Conservation (phyloP, 2,329 filamentous ascomycete genomes). For the Sphaceloma murrayae region DNA sequence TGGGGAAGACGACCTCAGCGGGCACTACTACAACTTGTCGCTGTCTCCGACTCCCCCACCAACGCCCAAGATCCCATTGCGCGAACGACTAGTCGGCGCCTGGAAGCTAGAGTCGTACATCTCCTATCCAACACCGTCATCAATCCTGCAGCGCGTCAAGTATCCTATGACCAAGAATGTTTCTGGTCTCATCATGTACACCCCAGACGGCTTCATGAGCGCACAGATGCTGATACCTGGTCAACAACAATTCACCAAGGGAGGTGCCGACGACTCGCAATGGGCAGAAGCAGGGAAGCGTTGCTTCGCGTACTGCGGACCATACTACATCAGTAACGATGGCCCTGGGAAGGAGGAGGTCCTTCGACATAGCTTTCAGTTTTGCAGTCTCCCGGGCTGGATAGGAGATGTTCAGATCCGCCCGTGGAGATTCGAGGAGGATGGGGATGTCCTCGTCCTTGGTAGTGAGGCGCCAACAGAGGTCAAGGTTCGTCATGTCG, state of each 20-base stretch:
- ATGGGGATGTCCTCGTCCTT: constrained; percentile 31
- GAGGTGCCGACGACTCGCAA: constrained; percentile 30
- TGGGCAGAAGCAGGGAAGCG: constrained; percentile 33
- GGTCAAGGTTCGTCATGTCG: constrained; percentile 26
- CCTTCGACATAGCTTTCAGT: constrained; percentile 31
- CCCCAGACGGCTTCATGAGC: constrained; percentile 29
- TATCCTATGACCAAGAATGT: constrained; percentile 28
- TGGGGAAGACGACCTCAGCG: constrained; percentile 27
- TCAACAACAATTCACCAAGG: constrained; percentile 29
- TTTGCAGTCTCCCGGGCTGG: constrained; percentile 33
- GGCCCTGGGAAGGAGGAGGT: constrained; percentile 28
- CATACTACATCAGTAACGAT: constrained; percentile 32
- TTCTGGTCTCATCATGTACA: constrained; percentile 28
- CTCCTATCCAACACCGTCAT: constrained; percentile 30
- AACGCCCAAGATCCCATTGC: constrained; percentile 25
- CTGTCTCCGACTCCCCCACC: constrained; percentile 21
- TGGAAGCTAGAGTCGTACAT: constrained; percentile 33
- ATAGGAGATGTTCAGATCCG: constrained; percentile 31
- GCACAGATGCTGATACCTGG: constrained; percentile 27
- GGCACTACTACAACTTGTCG: constrained; percentile 28
- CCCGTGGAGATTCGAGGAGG: constrained; percentile 31
- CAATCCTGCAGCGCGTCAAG: constrained; percentile 24
- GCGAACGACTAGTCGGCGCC: constrained; percentile 28
- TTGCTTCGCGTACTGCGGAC: constrained; percentile 31
- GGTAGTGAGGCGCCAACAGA: constrained; percentile 32